phyloP scores from a whole-genome alignment of 352 stramenopile species.

The Aphanomyces euteiches region DNA sequence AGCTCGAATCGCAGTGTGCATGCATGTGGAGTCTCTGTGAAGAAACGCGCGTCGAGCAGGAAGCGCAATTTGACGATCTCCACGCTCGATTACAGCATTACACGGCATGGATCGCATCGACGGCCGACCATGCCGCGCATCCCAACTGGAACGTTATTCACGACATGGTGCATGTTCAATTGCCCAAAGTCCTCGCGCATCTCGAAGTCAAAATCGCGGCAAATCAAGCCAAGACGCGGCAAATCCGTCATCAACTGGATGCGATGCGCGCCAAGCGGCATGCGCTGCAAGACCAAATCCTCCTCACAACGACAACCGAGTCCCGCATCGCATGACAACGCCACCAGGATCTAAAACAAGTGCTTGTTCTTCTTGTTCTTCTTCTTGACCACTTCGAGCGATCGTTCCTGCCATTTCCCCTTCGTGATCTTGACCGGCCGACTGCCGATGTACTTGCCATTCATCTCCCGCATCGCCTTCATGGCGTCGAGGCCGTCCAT shows the following conservation, averaged over 20 bases:
- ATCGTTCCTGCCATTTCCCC: conserved; percentile 94
- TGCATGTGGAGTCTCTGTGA: background rate
- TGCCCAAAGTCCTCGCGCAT: conserved; percentile 49
- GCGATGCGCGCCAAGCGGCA: conserved; percentile 48
- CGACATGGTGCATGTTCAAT: conserved; percentile 47
- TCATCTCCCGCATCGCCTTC: conserved; percentile 93
- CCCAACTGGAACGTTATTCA: background rate
- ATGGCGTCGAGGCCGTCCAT: conserved; percentile 92
- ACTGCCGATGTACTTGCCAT: conserved; percentile 94
- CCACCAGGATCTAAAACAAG: conserved; percentile 43
- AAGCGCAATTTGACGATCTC: background rate
- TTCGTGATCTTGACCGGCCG: conserved; percentile 93
- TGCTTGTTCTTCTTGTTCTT: conserved; percentile 85
- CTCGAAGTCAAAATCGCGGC: conserved; percentile 64
- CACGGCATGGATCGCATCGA: background rate
- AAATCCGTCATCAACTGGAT: conserved; percentile 59
- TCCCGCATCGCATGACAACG: too few relatives aligned
- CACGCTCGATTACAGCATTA: background rate
- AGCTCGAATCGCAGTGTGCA: background rate
- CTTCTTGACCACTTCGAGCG: conserved; percentile 87
- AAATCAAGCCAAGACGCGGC: conserved; percentile 55
- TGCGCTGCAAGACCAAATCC: conserved; percentile 55
- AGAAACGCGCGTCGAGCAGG: background rate
- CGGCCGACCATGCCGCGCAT: background rate
- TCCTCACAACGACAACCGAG: background rate